These are phyloP conservation scores for Venturia aucupariae DNA, from an alignment of 2,329 filamentous ascomycete genomes.

Conservation along the genomic window DNA sequence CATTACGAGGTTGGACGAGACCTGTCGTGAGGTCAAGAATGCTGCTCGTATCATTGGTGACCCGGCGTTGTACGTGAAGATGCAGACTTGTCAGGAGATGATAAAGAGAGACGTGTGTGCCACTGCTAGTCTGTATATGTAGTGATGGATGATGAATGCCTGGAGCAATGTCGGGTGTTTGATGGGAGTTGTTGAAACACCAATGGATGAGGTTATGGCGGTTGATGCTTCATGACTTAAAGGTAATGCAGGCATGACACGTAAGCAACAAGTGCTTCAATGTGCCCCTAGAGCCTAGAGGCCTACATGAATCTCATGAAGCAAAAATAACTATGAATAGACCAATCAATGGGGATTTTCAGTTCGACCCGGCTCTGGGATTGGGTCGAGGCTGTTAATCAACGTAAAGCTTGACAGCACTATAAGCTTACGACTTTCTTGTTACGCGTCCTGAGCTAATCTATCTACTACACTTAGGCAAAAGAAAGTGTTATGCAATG, in stretches of 20 bases:
- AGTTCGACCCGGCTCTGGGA: background rate
- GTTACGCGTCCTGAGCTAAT: background rate
- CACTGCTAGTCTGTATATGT: slow-evolving; percentile 75
- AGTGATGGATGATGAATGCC: background rate
- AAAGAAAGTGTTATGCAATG: background rate
- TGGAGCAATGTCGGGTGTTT: background rate
- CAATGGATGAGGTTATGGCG: background rate
- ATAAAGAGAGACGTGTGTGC: slow-evolving; percentile 95
- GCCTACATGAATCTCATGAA: background rate
- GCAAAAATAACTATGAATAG: background rate
- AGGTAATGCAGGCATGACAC: background rate
- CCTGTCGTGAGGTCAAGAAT: slow-evolving; percentile 94
- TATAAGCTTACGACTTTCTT: background rate
- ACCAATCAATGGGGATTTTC: background rate
- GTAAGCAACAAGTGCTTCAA: background rate
- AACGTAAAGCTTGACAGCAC: background rate
- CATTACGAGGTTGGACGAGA: slow-evolving; percentile 90
- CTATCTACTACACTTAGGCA: background rate
- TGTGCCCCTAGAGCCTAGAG: background rate
- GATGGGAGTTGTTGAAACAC: background rate
- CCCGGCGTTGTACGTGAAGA: slow-evolving; percentile 86
- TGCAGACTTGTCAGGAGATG: slow-evolving; percentile 94
- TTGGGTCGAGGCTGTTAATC: background rate
- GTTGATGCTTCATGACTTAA: background rate
- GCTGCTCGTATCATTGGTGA: slow-evolving; percentile 92